Conservation (phyloP, 106 monocot genomes). For the Hemerocallis citrina region DNA sequence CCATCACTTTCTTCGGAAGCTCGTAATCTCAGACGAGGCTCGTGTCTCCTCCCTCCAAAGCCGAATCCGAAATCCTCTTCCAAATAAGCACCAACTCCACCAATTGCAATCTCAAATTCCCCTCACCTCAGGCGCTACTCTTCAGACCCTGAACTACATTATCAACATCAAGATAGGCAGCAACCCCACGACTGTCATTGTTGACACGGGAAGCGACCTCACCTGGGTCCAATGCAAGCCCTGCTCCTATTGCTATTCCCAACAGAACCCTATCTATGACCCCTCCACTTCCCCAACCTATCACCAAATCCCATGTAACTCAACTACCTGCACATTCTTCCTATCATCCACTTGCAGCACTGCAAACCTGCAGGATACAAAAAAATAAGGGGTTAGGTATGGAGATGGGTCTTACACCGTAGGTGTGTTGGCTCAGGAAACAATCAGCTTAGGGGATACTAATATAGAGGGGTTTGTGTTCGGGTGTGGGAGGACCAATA, state of each 20-base stretch:
- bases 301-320: conserved; percentile 18
- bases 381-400: conserved; percentile 33
- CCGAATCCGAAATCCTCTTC: not conserved
- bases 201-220: conserved; percentile 15
- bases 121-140: not conserved
- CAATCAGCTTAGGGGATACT: conserved; percentile 8
- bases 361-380: too few relatives aligned
- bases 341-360: conserved; percentile 16
- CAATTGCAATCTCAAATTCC: not conserved
- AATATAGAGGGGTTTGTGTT: conserved; percentile 3
- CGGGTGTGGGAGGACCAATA: conserved; percentile 17
- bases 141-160: conserved; percentile 13
- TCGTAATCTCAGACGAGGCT: too few relatives aligned
- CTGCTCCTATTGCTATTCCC: conserved; percentile 7
- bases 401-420: conserved; percentile 19
- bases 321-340: conserved; percentile 10
- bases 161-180: conserved; percentile 3
- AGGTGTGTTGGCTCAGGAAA: conserved; percentile 22
- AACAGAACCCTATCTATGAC: conserved; percentile 8
- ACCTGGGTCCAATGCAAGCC: conserved; percentile 31
- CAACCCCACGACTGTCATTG: not conserved
- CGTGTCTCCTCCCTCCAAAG: not conserved
- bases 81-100: not conserved
- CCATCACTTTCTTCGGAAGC: too few relatives aligned
- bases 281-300: conserved; percentile 8